Base-by-base conservation (phyloP, 805 yeast species). In the Wickerhamomyces chambardii region DNA sequence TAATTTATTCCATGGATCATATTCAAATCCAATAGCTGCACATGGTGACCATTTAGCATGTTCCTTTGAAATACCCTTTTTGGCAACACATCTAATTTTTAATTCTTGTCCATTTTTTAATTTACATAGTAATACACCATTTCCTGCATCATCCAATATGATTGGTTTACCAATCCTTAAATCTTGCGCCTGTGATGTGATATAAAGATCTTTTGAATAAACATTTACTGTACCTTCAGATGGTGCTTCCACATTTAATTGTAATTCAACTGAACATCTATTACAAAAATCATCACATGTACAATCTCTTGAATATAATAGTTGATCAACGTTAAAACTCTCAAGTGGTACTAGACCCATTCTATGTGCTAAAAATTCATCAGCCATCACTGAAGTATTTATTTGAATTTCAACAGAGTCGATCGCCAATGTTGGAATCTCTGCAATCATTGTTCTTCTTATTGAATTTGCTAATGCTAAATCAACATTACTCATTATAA, bases 1-100 rank as follows among this genome's bases (percentile, higher is more conserved):
- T 50, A 92, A 70, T 61, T 90, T 92, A 62, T 92, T 92, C 94
- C 95, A 90, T n/a, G 99, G 98, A 53, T 90, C 98, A 54, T 90
- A 90, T 59, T 90, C 98, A 51, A 90, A 90, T 15, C 95, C 97
- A 36, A 90, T 74, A 17, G 97, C 97, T 0, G 97, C 73, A 46
- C 95, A 83, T 11, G 98, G 97, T 6, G 92, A 80, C 99, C 99
- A 92, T 55, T 92, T 92, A 33, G 98, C 96, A 55, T 92, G 99
- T 57, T 92, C 99, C 57, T 89, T 89, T 33, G 95, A 84, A 39
- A 87, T 87, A 30, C 97, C 98, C 65, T 92, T 92, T 61, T 92
- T 92, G 36, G 99, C 98, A 43, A 92, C 82, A 62, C 99, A 92
- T 46, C 81, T 79, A 40, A 92, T 64, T 47, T 81, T 75, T 48